Evolutionary conservation across 306 rosid species (phyloP).

Genomic region (Quercus parvula): DNA sequence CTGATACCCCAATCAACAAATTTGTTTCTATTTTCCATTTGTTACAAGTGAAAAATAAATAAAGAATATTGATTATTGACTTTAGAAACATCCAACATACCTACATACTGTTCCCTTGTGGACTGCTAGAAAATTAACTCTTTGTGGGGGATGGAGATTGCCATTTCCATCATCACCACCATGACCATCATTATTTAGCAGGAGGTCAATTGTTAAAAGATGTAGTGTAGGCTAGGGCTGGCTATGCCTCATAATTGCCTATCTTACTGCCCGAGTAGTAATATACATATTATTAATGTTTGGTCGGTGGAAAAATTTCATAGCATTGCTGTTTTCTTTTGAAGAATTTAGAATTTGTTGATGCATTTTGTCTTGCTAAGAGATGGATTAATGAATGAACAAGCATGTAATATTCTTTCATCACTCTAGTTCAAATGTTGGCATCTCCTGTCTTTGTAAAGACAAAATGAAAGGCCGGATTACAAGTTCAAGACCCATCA

Average conservation of each 20-base stretch:
- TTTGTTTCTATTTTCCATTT: background rate
- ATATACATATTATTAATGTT: background rate
- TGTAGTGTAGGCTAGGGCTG: background rate
- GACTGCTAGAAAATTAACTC: background rate
- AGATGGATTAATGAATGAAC: background rate
- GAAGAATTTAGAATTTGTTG: background rate
- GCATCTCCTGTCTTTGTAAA: background rate
- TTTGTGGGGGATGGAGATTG: background rate
- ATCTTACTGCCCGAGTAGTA: background rate
- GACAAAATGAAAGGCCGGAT: background rate
- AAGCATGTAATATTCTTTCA: background rate
- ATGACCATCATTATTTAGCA: background rate
- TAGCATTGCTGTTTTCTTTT: background rate
- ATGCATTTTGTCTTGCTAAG: background rate
- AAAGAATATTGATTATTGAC: background rate
- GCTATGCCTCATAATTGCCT: background rate
- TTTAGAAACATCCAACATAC: background rate
- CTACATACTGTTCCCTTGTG: background rate
- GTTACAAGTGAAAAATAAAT: background rate
- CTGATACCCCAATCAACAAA: conserved; percentile 11
- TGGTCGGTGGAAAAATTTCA: background rate
- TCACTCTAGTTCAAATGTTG: background rate
- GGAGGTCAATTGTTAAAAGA: background rate
- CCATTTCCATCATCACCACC: background rate
- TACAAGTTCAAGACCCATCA: background rate